These are phyloP conservation scores for Zasmidium cellare DNA, from an alignment of 2,329 filamentous ascomycete genomes.

Conservation along the genomic window DNA sequence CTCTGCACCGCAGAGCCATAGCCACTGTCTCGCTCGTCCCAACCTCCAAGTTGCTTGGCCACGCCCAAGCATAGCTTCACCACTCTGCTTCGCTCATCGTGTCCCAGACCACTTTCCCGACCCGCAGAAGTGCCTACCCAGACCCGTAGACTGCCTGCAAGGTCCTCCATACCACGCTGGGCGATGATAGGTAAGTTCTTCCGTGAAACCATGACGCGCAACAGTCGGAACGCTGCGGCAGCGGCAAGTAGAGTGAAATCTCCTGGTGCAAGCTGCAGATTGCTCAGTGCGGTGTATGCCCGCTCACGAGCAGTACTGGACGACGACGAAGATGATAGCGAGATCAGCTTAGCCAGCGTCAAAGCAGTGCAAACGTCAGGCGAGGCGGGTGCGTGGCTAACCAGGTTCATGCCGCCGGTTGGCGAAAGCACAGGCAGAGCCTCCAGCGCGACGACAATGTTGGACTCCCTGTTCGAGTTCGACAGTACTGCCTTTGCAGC, in stretches of 20 bases:
- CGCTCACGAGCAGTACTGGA: slow-evolving; percentile 35
- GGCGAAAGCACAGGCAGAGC: slow-evolving; percentile 45
- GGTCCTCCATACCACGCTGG: slow-evolving; percentile 43
- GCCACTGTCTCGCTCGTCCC: slow-evolving; percentile 30
- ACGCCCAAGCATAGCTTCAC: slow-evolving; percentile 44
- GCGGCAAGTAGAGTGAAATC: slow-evolving; percentile 48
- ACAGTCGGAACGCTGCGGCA: slow-evolving; percentile 44
- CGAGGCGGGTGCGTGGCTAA: slow-evolving; percentile 57
- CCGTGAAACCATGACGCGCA: slow-evolving; percentile 37
- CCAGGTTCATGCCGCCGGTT: slow-evolving; percentile 40
- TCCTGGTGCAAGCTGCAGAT: slow-evolving; percentile 39
- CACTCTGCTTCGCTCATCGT: slow-evolving; percentile 39
- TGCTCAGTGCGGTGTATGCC: slow-evolving; percentile 42
- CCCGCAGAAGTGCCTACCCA: slow-evolving; percentile 50
- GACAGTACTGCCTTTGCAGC: slow-evolving; percentile 61
- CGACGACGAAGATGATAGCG: slow-evolving; percentile 37
- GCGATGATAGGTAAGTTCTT: slow-evolving; percentile 30
- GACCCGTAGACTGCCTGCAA: slow-evolving; percentile 45
- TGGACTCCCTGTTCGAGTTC: slow-evolving; percentile 51
- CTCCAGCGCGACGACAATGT: slow-evolving; percentile 56
- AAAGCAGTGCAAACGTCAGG: slow-evolving; percentile 59
- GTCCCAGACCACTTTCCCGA: slow-evolving; percentile 40
- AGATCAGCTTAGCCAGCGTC: slow-evolving; percentile 60
- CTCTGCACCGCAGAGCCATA: slow-evolving; percentile 25
- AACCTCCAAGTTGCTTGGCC: slow-evolving; percentile 44